Conservation (phyloP, 257 asterid species). For the Solanum virginianum region DNA sequence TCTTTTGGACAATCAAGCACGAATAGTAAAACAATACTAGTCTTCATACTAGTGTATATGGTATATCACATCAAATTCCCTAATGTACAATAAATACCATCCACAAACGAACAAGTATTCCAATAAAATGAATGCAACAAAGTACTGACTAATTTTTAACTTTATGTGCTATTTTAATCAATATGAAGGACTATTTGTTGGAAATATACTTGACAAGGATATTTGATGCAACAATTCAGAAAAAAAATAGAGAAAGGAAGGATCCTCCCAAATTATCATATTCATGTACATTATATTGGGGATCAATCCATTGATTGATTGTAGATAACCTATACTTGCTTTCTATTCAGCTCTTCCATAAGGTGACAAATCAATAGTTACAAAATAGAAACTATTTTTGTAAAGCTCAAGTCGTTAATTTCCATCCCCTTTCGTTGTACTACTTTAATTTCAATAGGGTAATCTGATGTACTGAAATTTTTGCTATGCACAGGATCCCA, state of each 20-base stretch:
- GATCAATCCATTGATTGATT: not conserved
- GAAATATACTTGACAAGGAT: not conserved
- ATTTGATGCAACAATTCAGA: not conserved
- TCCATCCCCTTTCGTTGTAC: too few relatives aligned
- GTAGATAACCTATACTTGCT: not conserved
- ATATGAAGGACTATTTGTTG: not conserved
- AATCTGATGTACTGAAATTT: too few relatives aligned
- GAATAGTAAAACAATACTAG: not conserved
- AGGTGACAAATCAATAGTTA: not conserved
- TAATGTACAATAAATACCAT: not conserved
- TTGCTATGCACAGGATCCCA: too few relatives aligned
- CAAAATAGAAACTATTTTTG: too few relatives aligned
- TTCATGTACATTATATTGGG: not conserved
- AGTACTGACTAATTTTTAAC: not conserved
- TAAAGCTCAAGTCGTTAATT: too few relatives aligned
- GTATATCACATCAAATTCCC: not conserved
- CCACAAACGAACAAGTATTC: not conserved
- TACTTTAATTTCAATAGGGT: too few relatives aligned
- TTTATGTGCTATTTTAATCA: not conserved
- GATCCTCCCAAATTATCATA: not conserved
- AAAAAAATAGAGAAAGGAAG: accelerated
- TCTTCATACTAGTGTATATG: not conserved
- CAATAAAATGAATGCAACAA: not conserved
- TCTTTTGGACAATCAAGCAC: not conserved
- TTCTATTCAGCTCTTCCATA: not conserved